Base-by-base conservation (phyloP, 2,329 filamentous ascomycete species). In the Neofusicoccum sp. region DNA sequence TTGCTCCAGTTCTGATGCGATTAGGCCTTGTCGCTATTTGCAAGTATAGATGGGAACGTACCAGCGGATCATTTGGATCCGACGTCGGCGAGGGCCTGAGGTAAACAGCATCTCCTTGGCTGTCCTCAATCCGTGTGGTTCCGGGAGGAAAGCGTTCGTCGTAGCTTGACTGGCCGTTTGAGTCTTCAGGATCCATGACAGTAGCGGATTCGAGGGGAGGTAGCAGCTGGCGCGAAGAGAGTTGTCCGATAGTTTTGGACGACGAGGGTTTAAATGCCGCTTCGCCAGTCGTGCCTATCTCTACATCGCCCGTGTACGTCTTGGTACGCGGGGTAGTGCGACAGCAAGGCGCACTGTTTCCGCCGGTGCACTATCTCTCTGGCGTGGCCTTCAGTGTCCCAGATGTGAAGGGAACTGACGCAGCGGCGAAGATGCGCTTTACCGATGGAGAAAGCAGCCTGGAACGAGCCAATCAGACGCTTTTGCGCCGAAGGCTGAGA, bases 1-100 rank as follows among this genome's bases (percentile, higher is more conserved):
- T 65, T 72, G 14, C 73, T 71, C 79, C 79, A 82, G 65, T 82
- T 81, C 71, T 76, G 49, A 51, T 20, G 33, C 44, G 30, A 20
- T 9, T 31, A 20, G 24, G 20, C 64, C 26, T 51, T 63, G 30
- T 67, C 60, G 44, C 59, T 36, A 26, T 14, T 33, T 11, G 26
- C 12, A 12, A 11, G 5, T 12, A n/a, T 9, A 5, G 11, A 24
- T 6, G 14, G 24, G 20, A 16, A 34, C 60, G 45, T 60, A 73
- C 74, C 62, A 77, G 63, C 5, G 75, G 75, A 61, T 75, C 70
- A 56, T 76, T 77, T 9, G 75, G 74, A 61, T 77, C 69, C 34
- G 41, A 38, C 2, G 56, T 59, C 2, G 56, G 56, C 20, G 41
- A 49, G 3, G 56, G 56, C 14, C 30, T 20, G 16, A 59, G 56